phyloP scores from a whole-genome alignment of 2,329 filamentous ascomycete species.

The Diatrype stigma region DNA sequence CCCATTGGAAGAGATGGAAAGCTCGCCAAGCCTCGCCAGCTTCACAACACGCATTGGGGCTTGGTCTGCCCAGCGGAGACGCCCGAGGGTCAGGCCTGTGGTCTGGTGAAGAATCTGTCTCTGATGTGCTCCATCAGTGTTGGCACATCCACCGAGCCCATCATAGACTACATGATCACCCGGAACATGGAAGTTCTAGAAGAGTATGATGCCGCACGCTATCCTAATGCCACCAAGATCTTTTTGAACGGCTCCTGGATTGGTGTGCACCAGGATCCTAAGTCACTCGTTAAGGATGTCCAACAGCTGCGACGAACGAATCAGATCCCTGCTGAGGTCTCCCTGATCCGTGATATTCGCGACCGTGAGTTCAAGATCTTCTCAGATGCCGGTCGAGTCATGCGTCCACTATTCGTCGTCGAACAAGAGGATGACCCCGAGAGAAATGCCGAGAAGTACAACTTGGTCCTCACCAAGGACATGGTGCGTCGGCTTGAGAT shows the following conservation, averaged over 20 bases:
- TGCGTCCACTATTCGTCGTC: conserved; percentile 88
- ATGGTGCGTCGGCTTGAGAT: conserved; percentile 71
- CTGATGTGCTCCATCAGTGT: conserved; percentile 99
- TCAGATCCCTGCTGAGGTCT: conserved; percentile 87
- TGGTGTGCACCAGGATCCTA: conserved; percentile 85
- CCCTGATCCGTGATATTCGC: conserved; percentile 90
- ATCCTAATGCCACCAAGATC: conserved; percentile 92
- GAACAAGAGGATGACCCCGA: conserved; percentile 80
- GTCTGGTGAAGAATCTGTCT: conserved; percentile 94
- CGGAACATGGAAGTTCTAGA: conserved; percentile 95
- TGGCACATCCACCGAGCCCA: conserved; percentile 82
- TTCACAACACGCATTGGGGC: conserved; percentile 99
- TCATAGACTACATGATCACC: conserved; percentile 93
- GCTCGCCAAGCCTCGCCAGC: conserved; percentile 92
- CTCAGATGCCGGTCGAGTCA: conserved; percentile 92
- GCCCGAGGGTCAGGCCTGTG: conserved; percentile 96
- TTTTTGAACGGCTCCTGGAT: conserved; percentile 99
- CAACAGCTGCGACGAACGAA: conserved; percentile 74
- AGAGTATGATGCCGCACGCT: conserved; percentile 82
- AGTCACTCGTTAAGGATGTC: conserved; percentile 76
- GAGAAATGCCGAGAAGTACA: conserved; percentile 54
- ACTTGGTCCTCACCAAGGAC: conserved; percentile 79
- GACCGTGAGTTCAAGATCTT: conserved; percentile 99
- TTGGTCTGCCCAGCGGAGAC: conserved; percentile 96
- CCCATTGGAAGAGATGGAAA: conserved; percentile 97